Conservation (phyloP, 2,329 filamentous ascomycete species). For the Juglanconis oblonga region DNA sequence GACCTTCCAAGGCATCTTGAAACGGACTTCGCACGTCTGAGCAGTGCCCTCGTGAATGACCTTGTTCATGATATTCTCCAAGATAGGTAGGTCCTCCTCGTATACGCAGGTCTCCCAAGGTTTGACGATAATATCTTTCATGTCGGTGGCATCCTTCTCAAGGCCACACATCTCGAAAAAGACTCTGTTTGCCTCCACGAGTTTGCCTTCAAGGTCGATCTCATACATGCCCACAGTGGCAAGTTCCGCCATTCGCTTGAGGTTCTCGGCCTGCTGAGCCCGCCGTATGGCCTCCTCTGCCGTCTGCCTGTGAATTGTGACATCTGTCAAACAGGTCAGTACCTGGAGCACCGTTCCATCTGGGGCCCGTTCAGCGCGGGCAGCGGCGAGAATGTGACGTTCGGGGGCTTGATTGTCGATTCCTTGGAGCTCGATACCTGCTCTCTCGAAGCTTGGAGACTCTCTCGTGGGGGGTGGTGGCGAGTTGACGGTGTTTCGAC, state of each 20-base stretch:
- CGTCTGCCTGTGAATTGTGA: conserved; percentile 47
- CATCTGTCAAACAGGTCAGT: conserved; percentile 49
- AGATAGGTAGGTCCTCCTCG: conserved; percentile 40
- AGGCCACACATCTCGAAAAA: conserved; percentile 53
- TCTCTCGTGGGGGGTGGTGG: conserved; percentile 28
- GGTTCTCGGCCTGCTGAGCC: conserved; percentile 50
- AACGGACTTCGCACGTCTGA: conserved; percentile 46
- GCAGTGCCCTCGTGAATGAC: conserved; percentile 39
- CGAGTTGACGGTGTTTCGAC: conserved; percentile 27
- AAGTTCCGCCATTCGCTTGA: conserved; percentile 52
- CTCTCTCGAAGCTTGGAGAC: conserved; percentile 35
- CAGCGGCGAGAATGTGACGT: conserved; percentile 45
- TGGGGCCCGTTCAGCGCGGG: conserved; percentile 42
- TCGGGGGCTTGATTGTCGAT: conserved; percentile 31
- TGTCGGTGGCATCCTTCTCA: conserved; percentile 37
- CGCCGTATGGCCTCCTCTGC: conserved; percentile 46
- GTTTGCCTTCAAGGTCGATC: conserved; percentile 46
- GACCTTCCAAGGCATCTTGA: conserved; percentile 44
- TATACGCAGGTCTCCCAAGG: conserved; percentile 45
- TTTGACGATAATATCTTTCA: conserved; percentile 30
- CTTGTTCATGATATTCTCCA: conserved; percentile 38
- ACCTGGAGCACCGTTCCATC: conserved; percentile 43
- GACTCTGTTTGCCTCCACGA: conserved; percentile 50
- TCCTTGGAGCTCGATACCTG: conserved; percentile 31
- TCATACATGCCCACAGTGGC: conserved; percentile 56